Evolutionary conservation across 2,329 filamentous ascomycete genomes (phyloP).

Genomic region (Sarocladium oryzae): DNA sequence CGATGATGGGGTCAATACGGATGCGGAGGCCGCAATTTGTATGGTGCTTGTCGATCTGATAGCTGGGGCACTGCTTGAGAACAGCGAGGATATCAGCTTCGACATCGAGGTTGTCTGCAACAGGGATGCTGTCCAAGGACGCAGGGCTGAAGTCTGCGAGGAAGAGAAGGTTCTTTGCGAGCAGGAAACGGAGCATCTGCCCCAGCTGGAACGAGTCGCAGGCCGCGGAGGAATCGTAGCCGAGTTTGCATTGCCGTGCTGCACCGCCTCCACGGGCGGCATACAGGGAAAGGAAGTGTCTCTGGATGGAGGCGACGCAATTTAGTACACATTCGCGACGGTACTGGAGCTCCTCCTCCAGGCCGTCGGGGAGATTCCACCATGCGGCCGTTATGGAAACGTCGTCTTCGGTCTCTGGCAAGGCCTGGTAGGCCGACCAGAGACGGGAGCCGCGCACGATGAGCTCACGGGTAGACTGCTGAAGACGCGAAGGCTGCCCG

Average conservation of each 20-base stretch:
- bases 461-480: slow-evolving; percentile 56
- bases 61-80: slow-evolving; percentile 60
- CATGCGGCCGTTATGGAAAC: slow-evolving; percentile 42
- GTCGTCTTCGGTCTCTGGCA: not conserved
- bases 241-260: slow-evolving; percentile 59
- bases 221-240: slow-evolving; percentile 64
- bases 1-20: slow-evolving; percentile 58
- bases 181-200: slow-evolving; percentile 68
- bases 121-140: slow-evolving; percentile 30
- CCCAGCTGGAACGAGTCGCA: slow-evolving; percentile 76
- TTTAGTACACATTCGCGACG: slow-evolving; percentile 62
- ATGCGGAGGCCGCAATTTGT: slow-evolving; percentile 65
- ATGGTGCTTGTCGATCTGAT: slow-evolving; percentile 70
- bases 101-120: slow-evolving; percentile 45
- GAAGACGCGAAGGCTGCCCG: slow-evolving; percentile 54
- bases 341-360: slow-evolving; percentile 66
- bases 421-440: slow-evolving; percentile 40
- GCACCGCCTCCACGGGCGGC: slow-evolving; percentile 42
- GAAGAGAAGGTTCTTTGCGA: slow-evolving; percentile 52
- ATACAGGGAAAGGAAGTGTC: slow-evolving; percentile 62
- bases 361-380: slow-evolving; percentile 64
- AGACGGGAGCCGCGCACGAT: slow-evolving; percentile 58
- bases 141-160: slow-evolving; percentile 49
- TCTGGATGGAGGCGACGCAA: slow-evolving; percentile 62
- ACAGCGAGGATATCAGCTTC: slow-evolving; percentile 48